These are phyloP conservation scores for Dichotomocladium elegans DNA, from an alignment of 371 early-diverging fungal genomes.

Conservation along the genomic window DNA sequence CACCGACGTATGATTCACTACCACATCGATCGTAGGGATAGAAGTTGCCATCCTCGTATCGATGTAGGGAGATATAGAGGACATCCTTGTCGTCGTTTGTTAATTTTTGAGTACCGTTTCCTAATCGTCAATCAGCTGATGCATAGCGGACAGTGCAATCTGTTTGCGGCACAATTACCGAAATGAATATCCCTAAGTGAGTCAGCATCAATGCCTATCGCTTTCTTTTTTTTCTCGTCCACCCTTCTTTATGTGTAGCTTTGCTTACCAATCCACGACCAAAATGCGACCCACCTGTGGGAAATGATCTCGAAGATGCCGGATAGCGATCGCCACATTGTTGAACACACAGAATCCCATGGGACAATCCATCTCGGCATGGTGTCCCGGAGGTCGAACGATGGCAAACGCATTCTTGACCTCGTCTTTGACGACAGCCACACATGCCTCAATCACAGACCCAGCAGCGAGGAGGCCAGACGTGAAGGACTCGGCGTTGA, in stretches of 20 bases:
- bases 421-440: slow-evolving; percentile 59
- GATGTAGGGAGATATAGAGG: slow-evolving; percentile 82
- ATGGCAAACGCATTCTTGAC: slow-evolving; percentile 82
- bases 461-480: slow-evolving; percentile 70
- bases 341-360: slow-evolving; percentile 90
- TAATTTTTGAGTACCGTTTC: slow-evolving; percentile 86
- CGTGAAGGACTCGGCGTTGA: slow-evolving; percentile 60
- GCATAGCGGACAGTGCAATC: too few relatives aligned
- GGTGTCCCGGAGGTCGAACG: slow-evolving; percentile 89
- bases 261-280: slow-evolving; percentile 82
- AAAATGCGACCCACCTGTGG: slow-evolving; percentile 53
- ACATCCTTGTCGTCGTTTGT: slow-evolving; percentile 77
- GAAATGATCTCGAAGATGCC: slow-evolving; percentile 38
- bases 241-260: too few relatives aligned
- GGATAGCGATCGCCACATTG: slow-evolving; percentile 82
- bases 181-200: slow-evolving; percentile 86
- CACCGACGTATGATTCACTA: slow-evolving; percentile 54
- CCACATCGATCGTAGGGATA: slow-evolving; percentile 69
- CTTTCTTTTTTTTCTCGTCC: too few relatives aligned
- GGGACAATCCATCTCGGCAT: slow-evolving; percentile 69
- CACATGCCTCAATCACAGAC: slow-evolving; percentile 69
- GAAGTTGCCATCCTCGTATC: slow-evolving; percentile 75
- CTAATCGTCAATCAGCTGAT: slow-evolving; percentile 26
- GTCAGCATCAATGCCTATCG: not conserved
- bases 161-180: slow-evolving; percentile 32